A percentile compares a stretch with the other conserved stretches of the same genome.
Evolutionary conservation across 106 monocot genomes (phyloP).

Genomic region (Triglochin maritima): DNA sequence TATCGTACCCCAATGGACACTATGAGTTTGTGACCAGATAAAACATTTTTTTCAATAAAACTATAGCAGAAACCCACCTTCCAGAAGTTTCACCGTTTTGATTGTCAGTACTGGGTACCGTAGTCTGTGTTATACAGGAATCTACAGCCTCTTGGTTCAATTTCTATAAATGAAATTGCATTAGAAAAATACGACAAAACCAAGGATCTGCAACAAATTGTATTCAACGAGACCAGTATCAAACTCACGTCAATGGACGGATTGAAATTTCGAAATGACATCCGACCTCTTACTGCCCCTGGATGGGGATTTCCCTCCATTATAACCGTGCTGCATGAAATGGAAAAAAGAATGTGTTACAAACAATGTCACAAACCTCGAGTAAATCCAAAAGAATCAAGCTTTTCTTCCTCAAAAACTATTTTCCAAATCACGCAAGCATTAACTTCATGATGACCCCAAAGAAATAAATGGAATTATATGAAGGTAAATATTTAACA

Average conservation of each 20-base stretch:
- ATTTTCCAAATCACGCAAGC: too few relatives aligned
- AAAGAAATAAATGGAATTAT: too few relatives aligned
- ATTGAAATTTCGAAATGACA: slow-evolving; percentile 95
- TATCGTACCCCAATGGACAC: background rate
- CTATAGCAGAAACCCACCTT: slow-evolving; percentile 31
- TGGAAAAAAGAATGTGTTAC: background rate
- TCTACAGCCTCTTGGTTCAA: slow-evolving; percentile 54
- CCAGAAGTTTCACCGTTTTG: slow-evolving; percentile 21
- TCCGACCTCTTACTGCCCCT: slow-evolving; percentile 72
- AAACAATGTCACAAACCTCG: background rate
- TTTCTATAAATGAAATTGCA: slow-evolving; percentile 46
- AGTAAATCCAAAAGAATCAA: too few relatives aligned
- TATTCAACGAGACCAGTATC: background rate
- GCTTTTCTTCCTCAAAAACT: too few relatives aligned
- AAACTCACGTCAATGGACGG: slow-evolving; percentile 82
- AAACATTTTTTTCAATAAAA: background rate
- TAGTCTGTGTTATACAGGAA: slow-evolving; percentile 14
- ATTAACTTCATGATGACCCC: too few relatives aligned
- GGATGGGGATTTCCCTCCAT: slow-evolving; percentile 89
- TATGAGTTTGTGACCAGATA: background rate
- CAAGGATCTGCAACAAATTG: background rate
- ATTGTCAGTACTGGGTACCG: slow-evolving; percentile 14
- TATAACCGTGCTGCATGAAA: slow-evolving; percentile 67
- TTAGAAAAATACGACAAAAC: background rate
- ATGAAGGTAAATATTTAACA: too few relatives aligned